Evolutionary conservation across 345 rosid species (phyloP), one percentile per base, ranked within the genome.

Genomic region (Populus ilicifolia): DNA sequence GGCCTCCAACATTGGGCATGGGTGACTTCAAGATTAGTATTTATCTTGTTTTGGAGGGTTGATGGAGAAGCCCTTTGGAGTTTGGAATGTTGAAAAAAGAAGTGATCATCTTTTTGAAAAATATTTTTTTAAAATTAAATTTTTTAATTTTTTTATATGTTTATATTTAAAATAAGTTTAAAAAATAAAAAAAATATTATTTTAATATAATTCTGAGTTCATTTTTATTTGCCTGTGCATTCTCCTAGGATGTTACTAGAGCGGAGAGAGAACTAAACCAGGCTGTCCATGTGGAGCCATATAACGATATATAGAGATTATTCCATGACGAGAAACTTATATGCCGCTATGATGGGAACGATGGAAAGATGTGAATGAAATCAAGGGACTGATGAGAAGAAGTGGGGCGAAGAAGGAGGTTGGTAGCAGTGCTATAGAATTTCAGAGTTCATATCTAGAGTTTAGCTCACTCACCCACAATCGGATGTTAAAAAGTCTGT

Each of bases 391-490:
- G 78, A 91, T 93, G 97, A 86, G 89, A 81, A 86, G 81, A 80
- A 90, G 80, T 14, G 86, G 89, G 33, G 89, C 88, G 6, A 88
- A 80, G 82, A 89, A 93, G 79, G 93, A 89, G 79, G 89, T 84
- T 6, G 94, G 98, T 18, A 85, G 89, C 78, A 93, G 98, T 78
- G 78, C 82, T 70, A 87, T 91, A 76, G 94, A 93, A 83, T 88
- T 79, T 89, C 85, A 1, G 91, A 90, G 84, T 91, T 91, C 71
- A 78, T 88, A 48, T 86, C 94, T 71, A 96, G 96, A 72, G 87
- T 72, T 83, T 83, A 80, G 70, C 72, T 41, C 90, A 89, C 72
- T 41, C 90, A 89, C 63, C 82, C 86, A 18, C 67, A 69, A 35
- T 81, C 85, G 86, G 81, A 79, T 67, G 14, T 39, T 46, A 82